Evolutionary conservation across 345 rosid species (phyloP), one percentile per base, ranked within the genome.

Genomic region (Combretum micranthum): DNA sequence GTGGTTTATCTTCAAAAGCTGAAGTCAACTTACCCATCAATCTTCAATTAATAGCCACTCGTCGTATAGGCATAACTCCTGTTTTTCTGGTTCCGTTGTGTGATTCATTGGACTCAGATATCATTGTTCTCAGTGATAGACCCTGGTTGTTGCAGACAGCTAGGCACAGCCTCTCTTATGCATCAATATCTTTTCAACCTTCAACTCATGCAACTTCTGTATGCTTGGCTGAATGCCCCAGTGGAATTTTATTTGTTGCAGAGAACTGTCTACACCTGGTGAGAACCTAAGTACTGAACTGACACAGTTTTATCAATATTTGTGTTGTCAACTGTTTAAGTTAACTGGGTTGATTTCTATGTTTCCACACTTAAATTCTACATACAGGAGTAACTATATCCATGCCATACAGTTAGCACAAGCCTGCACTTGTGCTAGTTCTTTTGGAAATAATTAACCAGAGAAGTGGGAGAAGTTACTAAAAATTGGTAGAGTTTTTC

Each of bases 191-290:
- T 44, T 93, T 93, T 72, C 97, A 87, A 75, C 81, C 96, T 57
- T 85, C 97, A 57, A 85, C 99, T 49, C 97, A 89, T 85, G 96
- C 90, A 56, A 93, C 97, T 57, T 92, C 96, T 69, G 90, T 93
- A 47, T 85, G 94, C 65, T 82, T 90, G 12, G 75, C 67, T 74
- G 99, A 93, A 69, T 93, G 97, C 76, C 97, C 96, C 44, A 83
- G 75, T 60, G 99, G 99, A 53, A 73, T 89, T 73, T 74, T 93
- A 57, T 93, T 87, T 82, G 99, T 93, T 64, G 75, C 99, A 23
- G 99, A 87, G 55, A 93, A 87, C 79, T 70, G 96, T 77, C 77
- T 93, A 68, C 84, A 93, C 78, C 75, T 93, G 91, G 99, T 89
- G 78, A 79, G 74, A 45, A 55, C 67, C 58, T 57, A 55, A 50